These are phyloP conservation scores for Colletotrichum sp. DNA, from an alignment of 2,329 filamentous ascomycete genomes.

Conservation along the genomic window DNA sequence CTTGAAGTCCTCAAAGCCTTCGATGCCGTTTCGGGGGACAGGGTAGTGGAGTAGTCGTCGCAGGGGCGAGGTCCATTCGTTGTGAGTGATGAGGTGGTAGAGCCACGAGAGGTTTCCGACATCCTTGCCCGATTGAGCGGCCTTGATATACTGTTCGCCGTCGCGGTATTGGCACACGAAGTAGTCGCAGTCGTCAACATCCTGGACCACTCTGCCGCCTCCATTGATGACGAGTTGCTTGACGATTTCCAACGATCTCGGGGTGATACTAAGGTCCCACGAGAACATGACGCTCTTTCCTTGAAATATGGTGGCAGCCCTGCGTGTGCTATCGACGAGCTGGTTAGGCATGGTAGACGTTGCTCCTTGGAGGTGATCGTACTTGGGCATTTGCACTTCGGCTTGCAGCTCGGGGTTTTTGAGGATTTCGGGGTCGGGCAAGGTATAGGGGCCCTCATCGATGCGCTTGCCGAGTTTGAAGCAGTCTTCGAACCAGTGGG, in stretches of 20 bases:
- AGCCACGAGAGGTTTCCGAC: conserved; percentile 95
- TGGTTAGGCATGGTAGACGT: conserved; percentile 54
- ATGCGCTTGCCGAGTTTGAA: conserved; percentile 91
- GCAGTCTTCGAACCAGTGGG: conserved; percentile 98
- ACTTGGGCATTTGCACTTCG: conserved; percentile 60
- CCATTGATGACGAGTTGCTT: conserved; percentile 72
- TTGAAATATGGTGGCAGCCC: conserved; percentile 75
- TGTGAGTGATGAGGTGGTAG: conserved; percentile 87
- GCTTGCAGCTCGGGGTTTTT: conserved; percentile 60
- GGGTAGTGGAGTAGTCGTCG: conserved; percentile 90
- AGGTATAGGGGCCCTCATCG: conserved; percentile 81
- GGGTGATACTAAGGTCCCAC: conserved; percentile 72
- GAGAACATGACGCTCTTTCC: conserved; percentile 80
- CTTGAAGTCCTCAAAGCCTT: conserved; percentile 75
- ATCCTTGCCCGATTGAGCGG: conserved; percentile 78
- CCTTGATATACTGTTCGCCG: conserved; percentile 76
- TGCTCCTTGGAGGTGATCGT: conserved; percentile 70
- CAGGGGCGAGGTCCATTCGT: conserved; percentile 86
- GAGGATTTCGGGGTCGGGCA: conserved; percentile 89
- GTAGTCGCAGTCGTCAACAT: conserved; percentile 76
- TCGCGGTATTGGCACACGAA: conserved; percentile 89
- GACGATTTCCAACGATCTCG: conserved; percentile 70
- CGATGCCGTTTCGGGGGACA: conserved; percentile 75
- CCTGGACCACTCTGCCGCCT: conserved; percentile 71
- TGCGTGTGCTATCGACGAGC: conserved; percentile 44